Evolutionary conservation across 139 green algal genomes (phyloP).

Genomic region (Edaphochlamys debaryana): DNA sequence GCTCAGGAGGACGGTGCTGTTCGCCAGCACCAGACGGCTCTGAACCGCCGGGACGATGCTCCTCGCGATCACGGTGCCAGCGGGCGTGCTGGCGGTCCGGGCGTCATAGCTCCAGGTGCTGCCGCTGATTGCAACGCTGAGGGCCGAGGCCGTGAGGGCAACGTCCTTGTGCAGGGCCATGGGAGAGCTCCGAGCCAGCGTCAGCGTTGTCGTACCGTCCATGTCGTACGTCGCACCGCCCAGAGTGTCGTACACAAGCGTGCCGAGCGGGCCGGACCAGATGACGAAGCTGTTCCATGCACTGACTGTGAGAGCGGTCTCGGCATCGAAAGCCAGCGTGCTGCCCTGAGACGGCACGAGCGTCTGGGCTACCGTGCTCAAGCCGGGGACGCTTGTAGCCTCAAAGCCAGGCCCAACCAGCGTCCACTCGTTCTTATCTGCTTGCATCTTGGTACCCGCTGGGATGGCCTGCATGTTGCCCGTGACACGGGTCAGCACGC

Average conservation of each 20-base stretch:
- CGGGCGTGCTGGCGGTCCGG: too few relatives aligned
- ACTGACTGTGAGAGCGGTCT: not conserved
- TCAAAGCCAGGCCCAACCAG: too few relatives aligned
- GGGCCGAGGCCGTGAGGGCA: not conserved
- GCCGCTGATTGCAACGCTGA: not conserved
- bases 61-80: not conserved
- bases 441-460: not conserved
- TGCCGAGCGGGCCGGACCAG: not conserved
- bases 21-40: not conserved
- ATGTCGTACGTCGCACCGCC: not conserved
- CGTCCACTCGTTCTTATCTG: not conserved
- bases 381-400: too few relatives aligned
- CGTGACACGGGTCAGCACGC: not conserved
- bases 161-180: not conserved
- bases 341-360: not conserved
- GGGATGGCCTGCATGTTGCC: not conserved
- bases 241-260: not conserved
- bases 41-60: not conserved
- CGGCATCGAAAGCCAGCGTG: not conserved
- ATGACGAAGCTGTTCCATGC: not conserved
- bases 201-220: not conserved
- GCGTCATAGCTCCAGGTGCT: not conserved
- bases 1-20: not conserved
- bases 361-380: not conserved
- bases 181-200: not conserved